Base-by-base conservation (phyloP, 176 grass and related monocot genomes). In the Raddia distichophylla region DNA sequence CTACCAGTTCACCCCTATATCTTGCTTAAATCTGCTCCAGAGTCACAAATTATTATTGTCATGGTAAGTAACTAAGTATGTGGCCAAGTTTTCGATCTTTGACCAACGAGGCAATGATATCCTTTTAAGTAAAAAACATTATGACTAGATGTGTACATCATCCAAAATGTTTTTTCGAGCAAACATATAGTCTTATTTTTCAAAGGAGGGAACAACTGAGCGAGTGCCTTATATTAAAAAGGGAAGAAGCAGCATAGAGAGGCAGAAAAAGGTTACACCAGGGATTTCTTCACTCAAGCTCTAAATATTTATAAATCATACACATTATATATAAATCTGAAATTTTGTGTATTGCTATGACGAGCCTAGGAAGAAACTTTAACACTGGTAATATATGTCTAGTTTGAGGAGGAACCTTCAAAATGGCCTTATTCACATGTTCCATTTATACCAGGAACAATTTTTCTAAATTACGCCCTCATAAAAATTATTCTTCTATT, bases 391-490 rank as follows among this genome's bases (percentile, higher is more conserved):
- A 27, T 27, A 27, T 27, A 27, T 27, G 27, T 27, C 27, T 27
- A 27, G 10, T 60, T 60, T 22, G 35, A 72, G 69, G 13, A 72
- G 22, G 52, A 35, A 72, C 17, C 18, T 52, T 49, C 60, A 64
- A 47, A 33, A 63, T 1, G 5, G 5, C 48, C 67, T 69, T 60
- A 3, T 14, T 76, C 9, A 34, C 18, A 46, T 64, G 20, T 78
- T 64, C 17, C 50, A 16, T 53, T 37, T 78, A 78, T 78, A 78
- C 61, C 46, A 78, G 65, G 19, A 17, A 33, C 27, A 50, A 51
- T 4, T n/a, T 34, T 32, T 43, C 47, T 18, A 50, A 18, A 7
- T 71, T 71, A 48, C 46, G 15, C 68, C n/a, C 11, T 71, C 49
- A 71, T 50, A 45, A 45, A 50, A 71, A 70, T 27, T 27, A 70